Base-by-base conservation (phyloP, 2,329 filamentous ascomycete species). In the Neonectria sp. region DNA sequence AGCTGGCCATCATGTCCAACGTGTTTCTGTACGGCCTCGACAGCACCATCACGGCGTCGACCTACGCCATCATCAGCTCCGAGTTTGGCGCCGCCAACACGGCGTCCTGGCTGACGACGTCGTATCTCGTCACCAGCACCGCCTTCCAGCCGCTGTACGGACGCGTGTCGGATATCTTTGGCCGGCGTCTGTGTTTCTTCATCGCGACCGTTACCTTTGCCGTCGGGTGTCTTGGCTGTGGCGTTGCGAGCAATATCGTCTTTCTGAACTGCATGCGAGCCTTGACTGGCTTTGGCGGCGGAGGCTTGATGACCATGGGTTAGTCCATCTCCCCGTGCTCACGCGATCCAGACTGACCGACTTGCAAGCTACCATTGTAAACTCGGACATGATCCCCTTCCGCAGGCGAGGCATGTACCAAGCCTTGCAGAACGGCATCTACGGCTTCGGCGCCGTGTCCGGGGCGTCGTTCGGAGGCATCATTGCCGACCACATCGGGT, bases 81-180 rank as follows among this genome's bases (percentile, higher is more conserved):
- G 88, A 93, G 71, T 94, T 94, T 75, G 84, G 89, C 69, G 88
- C 91, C 3, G 90, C 91, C 12, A 93, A 94, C 75, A 89, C 89
- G 12, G 91, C 92, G 1, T 93, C 91, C 0, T 94, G 92, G 92
- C 82, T 94, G 25, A 92, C 91, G 1, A 94, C 92, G 0, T 89
- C 91, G 0, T 94, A 93, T 73, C 84, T 94, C 25, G 83, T 94
- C 64, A 93, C 91, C 0, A 90, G 88, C 6, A 93, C 92, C 1
- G 90, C 91, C 2, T 91, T 93, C 60, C 90, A 93, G 76, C 92
- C 92, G 0, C 83, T 94, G 0, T 93, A 92, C 73, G 92, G 91
- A 1, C 87, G 92, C 1, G 83, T 93, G 4, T 93, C 91, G 1
- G 92, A 94, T 75, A 90, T 91, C 6, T 87, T 93, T 63, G 91